A percentile compares a stretch with the other conserved stretches of the same genome.
Evolutionary conservation across 805 yeast genomes (phyloP).

Genomic region (Candida sithepensis): DNA sequence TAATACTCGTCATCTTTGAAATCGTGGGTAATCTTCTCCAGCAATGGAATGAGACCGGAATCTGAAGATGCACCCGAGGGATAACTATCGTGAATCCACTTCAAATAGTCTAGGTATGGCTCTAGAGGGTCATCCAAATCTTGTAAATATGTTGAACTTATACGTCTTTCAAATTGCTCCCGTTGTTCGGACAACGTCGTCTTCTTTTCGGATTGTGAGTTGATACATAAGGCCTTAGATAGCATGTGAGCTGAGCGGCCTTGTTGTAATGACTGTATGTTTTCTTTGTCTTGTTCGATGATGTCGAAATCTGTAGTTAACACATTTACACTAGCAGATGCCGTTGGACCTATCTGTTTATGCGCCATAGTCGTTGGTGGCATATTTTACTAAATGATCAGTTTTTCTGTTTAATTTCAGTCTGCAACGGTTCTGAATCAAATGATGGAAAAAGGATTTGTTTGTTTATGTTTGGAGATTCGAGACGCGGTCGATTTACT

Average conservation of each 20-base stretch:
- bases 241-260: slow-evolving; percentile 69
- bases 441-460: neutral
- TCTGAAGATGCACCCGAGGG: slow-evolving; percentile 61
- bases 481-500: neutral
- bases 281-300: slow-evolving; percentile 70
- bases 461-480: neutral
- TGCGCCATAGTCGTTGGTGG: too few relatives aligned
- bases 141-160: slow-evolving; percentile 40
- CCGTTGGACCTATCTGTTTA: too few relatives aligned
- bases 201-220: slow-evolving; percentile 11
- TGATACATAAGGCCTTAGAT: slow-evolving; percentile 37
- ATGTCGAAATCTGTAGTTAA: slow-evolving; percentile 22
- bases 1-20: slow-evolving; percentile 66
- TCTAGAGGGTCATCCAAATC: slow-evolving; percentile 83
- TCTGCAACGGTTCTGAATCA: too few relatives aligned
- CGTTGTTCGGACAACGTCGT: slow-evolving; percentile 32
- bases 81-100: slow-evolving; percentile 63
- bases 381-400: too few relatives aligned
- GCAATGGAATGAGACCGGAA: slow-evolving; percentile 59
- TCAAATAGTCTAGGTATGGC: slow-evolving; percentile 65
- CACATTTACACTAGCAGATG: too few relatives aligned
- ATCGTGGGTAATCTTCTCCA: slow-evolving; percentile 69
- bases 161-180: slow-evolving; percentile 43
- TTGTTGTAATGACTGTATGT: slow-evolving; percentile 58
- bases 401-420: too few relatives aligned